Conservation (phyloP, 129 eudicot genomes). For the Saussurea involucrata region DNA sequence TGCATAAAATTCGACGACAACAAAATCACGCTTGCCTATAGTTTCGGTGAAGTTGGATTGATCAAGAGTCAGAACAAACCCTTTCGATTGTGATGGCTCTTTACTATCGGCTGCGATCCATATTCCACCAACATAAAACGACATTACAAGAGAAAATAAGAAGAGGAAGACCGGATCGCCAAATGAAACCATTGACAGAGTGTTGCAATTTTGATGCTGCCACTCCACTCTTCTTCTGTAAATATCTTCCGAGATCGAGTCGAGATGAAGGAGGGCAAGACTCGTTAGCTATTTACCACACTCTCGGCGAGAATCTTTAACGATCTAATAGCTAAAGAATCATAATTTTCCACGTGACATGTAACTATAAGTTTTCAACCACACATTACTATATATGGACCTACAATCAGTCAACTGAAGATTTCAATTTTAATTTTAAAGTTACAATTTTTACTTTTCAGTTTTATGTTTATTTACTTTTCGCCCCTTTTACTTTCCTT, state of each 20-base stretch:
- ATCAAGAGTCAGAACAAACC: slow-evolving; percentile 69
- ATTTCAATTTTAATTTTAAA: too few relatives aligned
- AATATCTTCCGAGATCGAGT: not conserved
- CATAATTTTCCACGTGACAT: too few relatives aligned
- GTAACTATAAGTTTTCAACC: too few relatives aligned
- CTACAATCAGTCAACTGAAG: too few relatives aligned
- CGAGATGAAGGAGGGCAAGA: not conserved
- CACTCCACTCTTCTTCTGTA: not conserved
- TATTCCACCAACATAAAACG: not conserved
- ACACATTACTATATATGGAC: too few relatives aligned
- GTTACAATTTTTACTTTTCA: too few relatives aligned
- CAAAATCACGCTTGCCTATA: slow-evolving; percentile 43
- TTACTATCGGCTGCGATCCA: not conserved
- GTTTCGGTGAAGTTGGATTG: slow-evolving; percentile 75
- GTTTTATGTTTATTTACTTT: too few relatives aligned
- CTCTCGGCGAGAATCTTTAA: too few relatives aligned
- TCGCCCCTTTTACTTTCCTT: too few relatives aligned
- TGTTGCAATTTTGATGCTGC: too few relatives aligned
- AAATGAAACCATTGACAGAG: slow-evolving; percentile 24
- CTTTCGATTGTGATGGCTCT: slow-evolving; percentile 21
- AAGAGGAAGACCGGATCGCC: slow-evolving; percentile 24
- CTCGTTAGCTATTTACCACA: too few relatives aligned
- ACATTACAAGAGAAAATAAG: slow-evolving; percentile 9
- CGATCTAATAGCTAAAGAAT: too few relatives aligned
- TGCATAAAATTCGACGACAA: slow-evolving; percentile 86